Conservation (phyloP, 2,329 filamentous ascomycete species). For the Scedosporium apiospermum region DNA sequence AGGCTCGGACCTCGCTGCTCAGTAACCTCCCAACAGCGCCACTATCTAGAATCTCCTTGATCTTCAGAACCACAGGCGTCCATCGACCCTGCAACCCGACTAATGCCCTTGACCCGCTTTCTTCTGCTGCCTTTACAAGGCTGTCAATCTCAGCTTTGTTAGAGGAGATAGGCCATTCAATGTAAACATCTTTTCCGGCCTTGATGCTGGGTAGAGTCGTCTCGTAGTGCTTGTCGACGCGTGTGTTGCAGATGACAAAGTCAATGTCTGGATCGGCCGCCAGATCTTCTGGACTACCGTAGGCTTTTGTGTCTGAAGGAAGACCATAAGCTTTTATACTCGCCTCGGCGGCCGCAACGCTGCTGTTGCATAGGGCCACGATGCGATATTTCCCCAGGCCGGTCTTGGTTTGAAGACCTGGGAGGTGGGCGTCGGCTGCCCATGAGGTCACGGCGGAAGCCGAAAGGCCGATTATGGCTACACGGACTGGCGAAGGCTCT, state of each 20-base stretch:
- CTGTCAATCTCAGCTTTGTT: slow-evolving; percentile 25
- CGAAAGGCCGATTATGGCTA: slow-evolving; percentile 51
- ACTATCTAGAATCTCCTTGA: slow-evolving; percentile 32
- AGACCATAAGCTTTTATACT: slow-evolving; percentile 35
- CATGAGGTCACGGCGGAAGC: slow-evolving; percentile 40
- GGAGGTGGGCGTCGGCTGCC: slow-evolving; percentile 26
- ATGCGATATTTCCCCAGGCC: slow-evolving; percentile 35
- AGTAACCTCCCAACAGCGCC: slow-evolving; percentile 42
- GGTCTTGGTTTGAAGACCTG: slow-evolving; percentile 31
- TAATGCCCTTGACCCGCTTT: slow-evolving; percentile 26
- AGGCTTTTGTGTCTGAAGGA: slow-evolving; percentile 29
- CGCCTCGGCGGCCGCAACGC: slow-evolving; percentile 28
- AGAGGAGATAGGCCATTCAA: slow-evolving; percentile 45
- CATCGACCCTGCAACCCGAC: slow-evolving; percentile 43
- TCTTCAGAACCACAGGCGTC: slow-evolving; percentile 23
- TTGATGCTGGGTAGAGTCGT: slow-evolving; percentile 35
- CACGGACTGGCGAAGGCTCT: slow-evolving; percentile 26
- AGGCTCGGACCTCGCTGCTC: slow-evolving; percentile 34
- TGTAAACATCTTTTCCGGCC: slow-evolving; percentile 42
- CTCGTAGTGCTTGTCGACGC: slow-evolving; percentile 42
- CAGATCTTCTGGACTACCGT: slow-evolving; percentile 38
- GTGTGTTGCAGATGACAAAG: slow-evolving; percentile 43
- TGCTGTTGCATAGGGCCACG: slow-evolving; percentile 43
- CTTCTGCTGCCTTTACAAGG: slow-evolving; percentile 26
- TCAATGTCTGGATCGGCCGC: slow-evolving; percentile 35